Conservation (phyloP, 768 basidiomycete species). For the Psilocybe subaeruginosa region DNA sequence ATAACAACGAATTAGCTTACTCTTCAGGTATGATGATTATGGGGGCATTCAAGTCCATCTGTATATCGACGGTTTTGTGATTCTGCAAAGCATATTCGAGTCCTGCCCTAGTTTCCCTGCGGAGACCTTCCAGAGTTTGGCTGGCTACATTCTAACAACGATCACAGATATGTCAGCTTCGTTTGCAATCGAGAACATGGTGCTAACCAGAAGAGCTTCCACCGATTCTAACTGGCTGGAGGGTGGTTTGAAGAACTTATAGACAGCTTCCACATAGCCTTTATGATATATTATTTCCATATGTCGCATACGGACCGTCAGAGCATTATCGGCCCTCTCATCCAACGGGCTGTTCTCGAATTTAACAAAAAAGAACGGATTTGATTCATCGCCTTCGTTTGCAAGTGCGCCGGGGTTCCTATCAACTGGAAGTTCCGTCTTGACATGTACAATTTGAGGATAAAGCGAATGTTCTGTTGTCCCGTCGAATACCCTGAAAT, state of each 20-base stretch:
- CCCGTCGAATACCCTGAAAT: slow-evolving; percentile 90
- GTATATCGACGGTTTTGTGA: slow-evolving; percentile 96
- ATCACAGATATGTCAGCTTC: not conserved
- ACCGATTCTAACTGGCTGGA: slow-evolving; percentile 95
- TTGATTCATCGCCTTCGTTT: slow-evolving; percentile 21
- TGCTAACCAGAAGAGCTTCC: slow-evolving; percentile 81
- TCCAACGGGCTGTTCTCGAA: slow-evolving; percentile 93
- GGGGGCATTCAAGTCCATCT: slow-evolving; percentile 95
- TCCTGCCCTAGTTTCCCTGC: slow-evolving; percentile 93
- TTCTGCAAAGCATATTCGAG: slow-evolving; percentile 91
- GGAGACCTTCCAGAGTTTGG: slow-evolving; percentile 88
- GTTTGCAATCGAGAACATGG: not conserved
- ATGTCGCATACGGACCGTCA: slow-evolving; percentile 89
- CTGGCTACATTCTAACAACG: slow-evolving; percentile 80
- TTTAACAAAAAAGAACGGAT: slow-evolving; percentile 83
- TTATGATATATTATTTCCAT: slow-evolving; percentile 97
- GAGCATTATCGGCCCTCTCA: slow-evolving; percentile 86
- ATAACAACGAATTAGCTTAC: slow-evolving; percentile 40
- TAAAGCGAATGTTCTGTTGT: slow-evolving; percentile 80
- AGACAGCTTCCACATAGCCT: slow-evolving; percentile 91
- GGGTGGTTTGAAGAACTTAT: slow-evolving; percentile 91
- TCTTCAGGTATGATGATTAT: slow-evolving; percentile 97
- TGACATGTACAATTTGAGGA: slow-evolving; percentile 86
- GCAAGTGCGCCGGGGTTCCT: slow-evolving; percentile 14
- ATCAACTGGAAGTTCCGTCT: slow-evolving; percentile 27